phyloP scores from a whole-genome alignment of 768 basidiomycete genomes.

The Termitomyces eurrhizus region DNA sequence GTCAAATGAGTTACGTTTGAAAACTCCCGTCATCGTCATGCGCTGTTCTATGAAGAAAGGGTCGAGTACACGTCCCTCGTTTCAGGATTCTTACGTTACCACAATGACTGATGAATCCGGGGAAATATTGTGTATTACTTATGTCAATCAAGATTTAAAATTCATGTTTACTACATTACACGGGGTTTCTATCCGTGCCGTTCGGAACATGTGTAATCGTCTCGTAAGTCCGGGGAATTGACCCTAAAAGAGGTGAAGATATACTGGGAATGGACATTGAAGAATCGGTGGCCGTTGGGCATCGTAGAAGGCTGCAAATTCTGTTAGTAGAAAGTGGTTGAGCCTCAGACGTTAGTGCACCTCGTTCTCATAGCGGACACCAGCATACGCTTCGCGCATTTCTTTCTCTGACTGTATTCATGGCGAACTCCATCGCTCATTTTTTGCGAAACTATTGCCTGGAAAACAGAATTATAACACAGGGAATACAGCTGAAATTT shows the following conservation, averaged over 20 bases:
- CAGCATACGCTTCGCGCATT: not conserved
- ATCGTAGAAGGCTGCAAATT: not conserved
- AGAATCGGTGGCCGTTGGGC: not conserved
- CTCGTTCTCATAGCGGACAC: not conserved
- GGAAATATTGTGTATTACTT: not conserved
- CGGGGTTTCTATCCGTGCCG: not conserved
- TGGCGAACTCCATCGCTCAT: not conserved
- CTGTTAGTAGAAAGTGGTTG: not conserved
- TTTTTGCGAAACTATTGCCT: not conserved
- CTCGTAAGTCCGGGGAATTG: not conserved
- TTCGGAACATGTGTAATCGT: not conserved
- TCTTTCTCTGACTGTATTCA: not conserved
- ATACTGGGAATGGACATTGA: not conserved
- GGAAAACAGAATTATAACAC: not conserved
- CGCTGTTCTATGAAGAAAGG: constrained; percentile 40
- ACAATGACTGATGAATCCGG: not conserved
- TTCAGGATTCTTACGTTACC: constrained; percentile 24
- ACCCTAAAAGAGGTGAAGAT: not conserved
- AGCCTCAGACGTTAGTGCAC: not conserved
- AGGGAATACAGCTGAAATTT: not conserved
- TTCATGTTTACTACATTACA: not conserved
- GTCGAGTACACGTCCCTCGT: constrained; percentile 35
- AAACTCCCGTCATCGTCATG: constrained; percentile 34
- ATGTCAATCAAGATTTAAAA: not conserved
- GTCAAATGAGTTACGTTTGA: constrained; percentile 43